phyloP scores from a whole-genome alignment of 441 rosid species.

The Pelargonium citronellum region DNA sequence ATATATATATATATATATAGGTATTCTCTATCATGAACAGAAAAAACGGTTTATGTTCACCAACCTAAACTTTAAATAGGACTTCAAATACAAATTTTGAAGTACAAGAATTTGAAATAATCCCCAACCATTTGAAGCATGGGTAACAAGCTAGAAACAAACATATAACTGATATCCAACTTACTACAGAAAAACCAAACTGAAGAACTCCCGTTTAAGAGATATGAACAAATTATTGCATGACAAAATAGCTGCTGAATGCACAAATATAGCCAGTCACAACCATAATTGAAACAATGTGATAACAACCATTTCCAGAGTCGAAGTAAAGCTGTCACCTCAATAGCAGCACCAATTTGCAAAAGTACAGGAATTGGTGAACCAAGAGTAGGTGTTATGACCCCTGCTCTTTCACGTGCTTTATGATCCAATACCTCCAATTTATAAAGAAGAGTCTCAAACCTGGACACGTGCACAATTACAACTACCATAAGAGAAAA shows the following conservation, averaged over 20 bases:
- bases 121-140: not conserved
- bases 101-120: not conserved
- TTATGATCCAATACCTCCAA: constrained; percentile 96
- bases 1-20: too few relatives aligned
- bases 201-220: not conserved
- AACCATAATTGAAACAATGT: not conserved
- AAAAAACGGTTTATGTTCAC: too few relatives aligned
- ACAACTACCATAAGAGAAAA: not conserved
- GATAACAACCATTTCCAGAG: not conserved
- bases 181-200: not conserved
- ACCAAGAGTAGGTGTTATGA: constrained; percentile 74
- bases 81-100: not conserved
- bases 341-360: constrained; percentile 71
- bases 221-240: not conserved
- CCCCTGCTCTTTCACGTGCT: constrained; percentile 92
- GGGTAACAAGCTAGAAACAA: not conserved
- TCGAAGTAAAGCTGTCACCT: constrained; percentile 45
- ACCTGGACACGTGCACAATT: not conserved
- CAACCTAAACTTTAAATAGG: not conserved
- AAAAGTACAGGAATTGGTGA: constrained; percentile 75
- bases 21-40: too few relatives aligned
- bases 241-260: not conserved
- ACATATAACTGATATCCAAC: too few relatives aligned
- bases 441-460: constrained; percentile 67
- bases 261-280: not conserved